Percentiles rank a stretch among this genome's conserved stretches.
These are phyloP conservation scores for Cercospora janseana DNA, from an alignment of 2,329 filamentous ascomycete genomes.

Conservation along the genomic window DNA sequence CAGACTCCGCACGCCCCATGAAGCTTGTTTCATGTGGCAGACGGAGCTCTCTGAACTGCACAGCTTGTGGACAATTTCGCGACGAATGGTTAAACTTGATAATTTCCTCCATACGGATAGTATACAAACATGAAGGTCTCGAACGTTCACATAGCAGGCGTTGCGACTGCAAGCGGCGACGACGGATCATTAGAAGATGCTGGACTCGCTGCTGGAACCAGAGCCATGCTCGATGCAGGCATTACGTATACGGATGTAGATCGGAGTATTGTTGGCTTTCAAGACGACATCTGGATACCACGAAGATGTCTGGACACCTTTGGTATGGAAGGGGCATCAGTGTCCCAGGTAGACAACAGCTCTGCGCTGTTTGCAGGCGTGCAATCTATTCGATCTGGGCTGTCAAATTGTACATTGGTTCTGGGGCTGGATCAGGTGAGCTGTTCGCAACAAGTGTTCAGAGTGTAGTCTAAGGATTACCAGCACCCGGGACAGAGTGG, in stretches of 20 bases:
- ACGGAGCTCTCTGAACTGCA: neutral
- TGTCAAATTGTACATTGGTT: conserved; percentile 26
- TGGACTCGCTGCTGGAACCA: conserved; percentile 27
- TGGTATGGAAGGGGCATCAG: conserved; percentile 25
- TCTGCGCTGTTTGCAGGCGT: conserved; percentile 25
- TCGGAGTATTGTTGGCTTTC: conserved; percentile 24
- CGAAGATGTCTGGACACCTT: conserved; percentile 24
- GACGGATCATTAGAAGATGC: conserved; percentile 10
- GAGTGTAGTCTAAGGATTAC: neutral
- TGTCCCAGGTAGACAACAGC: conserved; percentile 24
- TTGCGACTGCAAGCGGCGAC: conserved; percentile 18
- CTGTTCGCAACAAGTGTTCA: neutral
- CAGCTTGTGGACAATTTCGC: neutral
- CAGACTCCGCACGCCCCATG: conserved; percentile 3
- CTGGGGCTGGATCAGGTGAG: conserved; percentile 27
- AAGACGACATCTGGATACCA: conserved; percentile 22
- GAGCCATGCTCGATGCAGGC: conserved; percentile 33
- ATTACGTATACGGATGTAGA: conserved; percentile 30
- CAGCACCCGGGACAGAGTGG: conserved; percentile 4
- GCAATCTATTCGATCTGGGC: conserved; percentile 24
- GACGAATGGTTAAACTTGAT: neutral
- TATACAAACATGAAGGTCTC: conserved; percentile 21
- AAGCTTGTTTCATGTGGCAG: conserved; percentile 9
- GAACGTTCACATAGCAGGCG: conserved; percentile 29
- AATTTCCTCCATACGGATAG: neutral